These are phyloP conservation scores for Quercus dentata DNA, from an alignment of 306 rosid genomes.

Conservation along the genomic window DNA sequence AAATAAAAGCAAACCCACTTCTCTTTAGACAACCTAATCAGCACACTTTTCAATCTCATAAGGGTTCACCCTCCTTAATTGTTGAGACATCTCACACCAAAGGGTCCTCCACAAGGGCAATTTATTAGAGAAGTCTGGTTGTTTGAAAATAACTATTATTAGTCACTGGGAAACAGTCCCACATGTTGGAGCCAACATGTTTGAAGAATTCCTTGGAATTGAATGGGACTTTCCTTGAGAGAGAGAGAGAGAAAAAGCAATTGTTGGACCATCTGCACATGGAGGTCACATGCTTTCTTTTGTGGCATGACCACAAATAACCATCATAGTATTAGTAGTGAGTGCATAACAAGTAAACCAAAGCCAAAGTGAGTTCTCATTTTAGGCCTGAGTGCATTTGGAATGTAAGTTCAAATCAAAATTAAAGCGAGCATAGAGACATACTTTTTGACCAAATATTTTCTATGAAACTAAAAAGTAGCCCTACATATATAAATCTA, in stretches of 20 bases:
- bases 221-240: conserved; percentile 31
- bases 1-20: conserved; percentile 31
- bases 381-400: not conserved
- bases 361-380: not conserved
- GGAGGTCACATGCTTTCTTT: conserved; percentile 29
- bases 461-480: too few relatives aligned
- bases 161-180: conserved; percentile 16
- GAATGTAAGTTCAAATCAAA: conserved; percentile 1
- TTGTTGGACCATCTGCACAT: conserved; percentile 39
- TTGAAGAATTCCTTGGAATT: conserved; percentile 9
- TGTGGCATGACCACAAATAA: conserved; percentile 13
- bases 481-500: too few relatives aligned
- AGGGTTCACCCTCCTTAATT: not conserved
- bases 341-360: not conserved
- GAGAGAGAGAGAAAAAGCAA: not conserved
- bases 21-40: conserved; percentile 13
- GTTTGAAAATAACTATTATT: not conserved
- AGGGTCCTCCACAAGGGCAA: not conserved
- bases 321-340: not conserved
- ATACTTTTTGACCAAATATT: too few relatives aligned
- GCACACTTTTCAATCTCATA: not conserved
- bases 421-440: not conserved
- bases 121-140: not conserved
- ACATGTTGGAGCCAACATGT: conserved; percentile 26
- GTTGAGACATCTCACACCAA: conserved; percentile 1